Evolutionary conservation across 2,329 filamentous ascomycete genomes (phyloP).

Genomic region (Xylaria sp.): DNA sequence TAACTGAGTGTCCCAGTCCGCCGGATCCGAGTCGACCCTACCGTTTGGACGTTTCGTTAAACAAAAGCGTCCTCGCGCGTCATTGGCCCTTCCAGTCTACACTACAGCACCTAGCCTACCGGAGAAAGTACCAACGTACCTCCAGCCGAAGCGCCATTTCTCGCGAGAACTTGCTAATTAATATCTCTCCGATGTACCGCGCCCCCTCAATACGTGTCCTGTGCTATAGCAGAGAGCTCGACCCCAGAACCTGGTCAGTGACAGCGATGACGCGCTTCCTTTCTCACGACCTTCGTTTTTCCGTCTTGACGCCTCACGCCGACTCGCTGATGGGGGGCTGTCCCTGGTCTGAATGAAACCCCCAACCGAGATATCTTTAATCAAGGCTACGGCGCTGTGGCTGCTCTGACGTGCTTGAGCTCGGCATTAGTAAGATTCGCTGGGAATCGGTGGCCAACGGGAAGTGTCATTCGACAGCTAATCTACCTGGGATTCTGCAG

Average conservation of each 20-base stretch:
- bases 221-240: slow-evolving; percentile 1
- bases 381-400: not conserved
- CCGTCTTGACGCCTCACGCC: not conserved
- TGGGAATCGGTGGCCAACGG: slow-evolving; percentile 8
- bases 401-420: slow-evolving; percentile 14
- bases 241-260: slow-evolving; percentile 10
- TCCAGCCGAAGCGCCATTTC: slow-evolving; percentile 8
- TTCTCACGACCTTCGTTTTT: slow-evolving; percentile 3
- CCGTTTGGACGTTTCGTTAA: not conserved
- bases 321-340: not conserved
- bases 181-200: slow-evolving; percentile 3
- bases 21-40: slow-evolving; percentile 13
- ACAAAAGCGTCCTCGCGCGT: not conserved
- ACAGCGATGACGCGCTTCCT: slow-evolving; percentile 17
- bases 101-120: not conserved
- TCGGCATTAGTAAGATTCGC: slow-evolving; percentile 13
- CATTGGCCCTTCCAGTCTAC: not conserved
- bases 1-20: slow-evolving; percentile 5
- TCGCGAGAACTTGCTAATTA: slow-evolving; percentile 14
- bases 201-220: slow-evolving; percentile 6
- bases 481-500: slow-evolving; percentile 1
- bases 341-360: slow-evolving; percentile 14
- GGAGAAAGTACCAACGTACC: not conserved
- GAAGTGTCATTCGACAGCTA: not conserved
- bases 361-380: not conserved